Base-by-base conservation (phyloP, 2,329 filamentous ascomycete species). In the Beauveria medogensis region DNA sequence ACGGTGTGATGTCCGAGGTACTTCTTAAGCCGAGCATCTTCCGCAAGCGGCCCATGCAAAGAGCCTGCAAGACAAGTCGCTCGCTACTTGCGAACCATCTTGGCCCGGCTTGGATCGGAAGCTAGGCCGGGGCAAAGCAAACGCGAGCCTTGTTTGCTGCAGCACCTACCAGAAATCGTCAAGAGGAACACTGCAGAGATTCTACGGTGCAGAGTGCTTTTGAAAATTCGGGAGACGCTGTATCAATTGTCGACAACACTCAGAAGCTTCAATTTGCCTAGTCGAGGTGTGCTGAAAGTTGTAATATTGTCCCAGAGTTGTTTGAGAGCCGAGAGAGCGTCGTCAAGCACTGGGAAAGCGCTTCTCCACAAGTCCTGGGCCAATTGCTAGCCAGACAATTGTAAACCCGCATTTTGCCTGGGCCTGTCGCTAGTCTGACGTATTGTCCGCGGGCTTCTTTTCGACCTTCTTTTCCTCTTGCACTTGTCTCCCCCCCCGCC, bases 401-500 rank as follows among this genome's bases (percentile, higher is more conserved):
- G 59, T 63, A 44, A 58, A 59, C 55, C 62, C 56, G 47, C 56
- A 51, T 53, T 59, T 59, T 44, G 48, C 47, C 47, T 59, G 12
- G 52, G 22, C 26, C 48, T 28, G 16, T 53, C 16, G 28, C 20
- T 44, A 46, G 56, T 54, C 57, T 59, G 57, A 59, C 57, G 57
- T 59, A 59, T 46, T 59, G 37, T 20, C 46, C 37, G 48, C 18
- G 47, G 56, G 40, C 43, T 30, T 55, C 24, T 10, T 48, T 34
- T 20, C 34, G 20, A n/a, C 26, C 16, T n/a, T 48, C n/a, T 55
- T 34, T 50, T 52, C 16, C 37, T 54, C 37, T 55, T 62, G 62
- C 56, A 54, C 28, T 57, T 58, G 62, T 63, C 77, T 78, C 63
- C 64, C 48, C 48, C 56, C 56, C 44, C 47, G 56, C 37, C 16